These are phyloP conservation scores for Aquilaria agallochum DNA, from an alignment of 441 rosid genomes.

Conservation along the genomic window DNA sequence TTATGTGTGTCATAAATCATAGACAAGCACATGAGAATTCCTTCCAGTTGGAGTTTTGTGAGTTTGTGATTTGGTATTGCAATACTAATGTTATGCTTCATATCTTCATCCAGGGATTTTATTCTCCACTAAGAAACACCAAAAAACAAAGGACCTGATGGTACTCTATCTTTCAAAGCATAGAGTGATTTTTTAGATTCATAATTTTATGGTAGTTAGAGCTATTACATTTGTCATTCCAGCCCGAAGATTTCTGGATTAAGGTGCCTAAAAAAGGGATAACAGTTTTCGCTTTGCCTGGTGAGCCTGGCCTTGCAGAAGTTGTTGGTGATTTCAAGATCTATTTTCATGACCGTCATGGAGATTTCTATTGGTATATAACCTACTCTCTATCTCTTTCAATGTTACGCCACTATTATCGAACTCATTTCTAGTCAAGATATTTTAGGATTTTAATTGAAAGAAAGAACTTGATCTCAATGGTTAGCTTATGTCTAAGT, in stretches of 20 bases:
- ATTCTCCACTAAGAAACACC: conserved; percentile 77
- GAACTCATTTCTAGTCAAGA: background rate
- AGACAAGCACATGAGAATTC: no score
- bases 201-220: conserved; percentile 1
- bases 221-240: conserved; percentile 14
- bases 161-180: conserved; percentile 27
- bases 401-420: background rate
- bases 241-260: conserved; percentile 95
- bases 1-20: no score
- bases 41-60: no score
- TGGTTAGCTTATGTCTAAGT: no score
- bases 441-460: conserved; percentile 10
- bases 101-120: conserved; percentile 47
- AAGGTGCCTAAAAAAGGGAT: conserved; percentile 72
- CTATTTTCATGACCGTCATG: conserved; percentile 78
- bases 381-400: conserved; percentile 6
- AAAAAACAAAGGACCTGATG: conserved; percentile 71
- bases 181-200: background rate
- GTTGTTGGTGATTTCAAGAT: conserved; percentile 79
- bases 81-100: no score
- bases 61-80: no score
- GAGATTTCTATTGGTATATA: conserved; percentile 86
- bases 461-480: background rate
- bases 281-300: conserved; percentile 80
- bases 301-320: conserved; percentile 85